Base-by-base conservation (phyloP, 345 rosid species). In the Pseudoturritis turrita region DNA sequence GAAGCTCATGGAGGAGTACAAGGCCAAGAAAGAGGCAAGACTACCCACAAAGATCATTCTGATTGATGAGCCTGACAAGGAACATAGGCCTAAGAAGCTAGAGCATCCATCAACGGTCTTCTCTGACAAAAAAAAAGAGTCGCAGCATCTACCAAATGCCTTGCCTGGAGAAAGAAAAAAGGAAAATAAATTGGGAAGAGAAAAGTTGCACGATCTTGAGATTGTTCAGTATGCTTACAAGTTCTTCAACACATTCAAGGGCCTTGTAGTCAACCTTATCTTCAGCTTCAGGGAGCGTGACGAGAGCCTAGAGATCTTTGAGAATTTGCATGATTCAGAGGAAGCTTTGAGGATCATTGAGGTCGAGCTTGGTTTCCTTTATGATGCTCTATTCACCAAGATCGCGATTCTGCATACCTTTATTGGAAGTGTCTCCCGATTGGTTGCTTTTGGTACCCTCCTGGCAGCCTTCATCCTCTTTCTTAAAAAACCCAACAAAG, bases 1-100 rank as follows among this genome's bases (percentile, higher is more conserved):
- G 0, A 84, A 83, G 78, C 83, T 87, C 41, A 89, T 89, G 96
- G 87, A 85, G 56, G 86, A 85, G 69, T 82, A 79, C 61, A 83
- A 80, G 23, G 85, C 82, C 12, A 78, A 77, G 78, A 81, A 47
- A 62, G 78, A 78, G 9, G 86, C 86, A 7, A 64, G 70, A 46
- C 73, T 82, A 3, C 88, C 85, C 0, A 71, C 89, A 0, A 56
- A 67, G 21, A 82, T 86, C 31, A 49, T 78, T 8, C 64, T 67
- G 37, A 70, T 84, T 5, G 75, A 76, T 45, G 86, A 89, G 77
- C 83, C 84, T 21, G 85, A 79, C 29, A 82, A 74, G 62, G 77
- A 75, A 25, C 17, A 33, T 56, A 65, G 73, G 37, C 70, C 72
- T 12, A 36, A 54, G 10, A 31, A 18, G 40, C 23, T 65, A 1